phyloP scores from a whole-genome alignment of 2,329 filamentous ascomycete genomes.

The Calonectria ilicicola region DNA sequence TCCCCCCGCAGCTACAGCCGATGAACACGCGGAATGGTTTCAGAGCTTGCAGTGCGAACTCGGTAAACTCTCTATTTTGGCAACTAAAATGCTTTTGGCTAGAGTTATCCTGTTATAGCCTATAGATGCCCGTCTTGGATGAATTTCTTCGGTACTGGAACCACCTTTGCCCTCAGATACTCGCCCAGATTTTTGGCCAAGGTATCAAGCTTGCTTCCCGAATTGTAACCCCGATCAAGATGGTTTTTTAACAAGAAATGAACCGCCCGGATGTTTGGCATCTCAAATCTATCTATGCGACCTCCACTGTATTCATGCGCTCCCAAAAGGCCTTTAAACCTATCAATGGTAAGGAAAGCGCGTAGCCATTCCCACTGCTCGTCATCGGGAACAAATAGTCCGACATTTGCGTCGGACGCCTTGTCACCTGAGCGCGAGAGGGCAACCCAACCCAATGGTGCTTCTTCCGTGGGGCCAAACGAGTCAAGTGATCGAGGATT shows the following conservation, averaged over 20 bases:
- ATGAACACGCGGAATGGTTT: not conserved
- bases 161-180: constrained; percentile 43
- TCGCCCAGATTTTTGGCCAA: constrained; percentile 46
- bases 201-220: constrained; percentile 44
- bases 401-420: constrained; percentile 54
- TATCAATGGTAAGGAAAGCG: constrained; percentile 51
- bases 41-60: not conserved
- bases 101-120: not conserved
- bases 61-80: not conserved
- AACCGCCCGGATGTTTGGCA: constrained; percentile 33
- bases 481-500: constrained; percentile 17
- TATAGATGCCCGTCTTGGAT: constrained; percentile 48
- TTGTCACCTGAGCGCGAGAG: constrained; percentile 49
- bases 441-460: constrained; percentile 41
- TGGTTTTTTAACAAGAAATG: constrained; percentile 26
- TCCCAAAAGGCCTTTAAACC: constrained; percentile 48
- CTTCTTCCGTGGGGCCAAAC: constrained; percentile 33
- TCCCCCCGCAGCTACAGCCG: constrained; percentile 21
- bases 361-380: constrained; percentile 59
- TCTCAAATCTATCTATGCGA: constrained; percentile 49
- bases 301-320: constrained; percentile 45
- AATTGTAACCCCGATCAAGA: constrained; percentile 24
- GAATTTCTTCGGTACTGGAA: constrained; percentile 44
- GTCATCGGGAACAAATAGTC: constrained; percentile 54
- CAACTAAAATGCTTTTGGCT: not conserved